Base-by-base conservation (phyloP, 805 yeast genomes). In the Kuraishia capsulata region DNA sequence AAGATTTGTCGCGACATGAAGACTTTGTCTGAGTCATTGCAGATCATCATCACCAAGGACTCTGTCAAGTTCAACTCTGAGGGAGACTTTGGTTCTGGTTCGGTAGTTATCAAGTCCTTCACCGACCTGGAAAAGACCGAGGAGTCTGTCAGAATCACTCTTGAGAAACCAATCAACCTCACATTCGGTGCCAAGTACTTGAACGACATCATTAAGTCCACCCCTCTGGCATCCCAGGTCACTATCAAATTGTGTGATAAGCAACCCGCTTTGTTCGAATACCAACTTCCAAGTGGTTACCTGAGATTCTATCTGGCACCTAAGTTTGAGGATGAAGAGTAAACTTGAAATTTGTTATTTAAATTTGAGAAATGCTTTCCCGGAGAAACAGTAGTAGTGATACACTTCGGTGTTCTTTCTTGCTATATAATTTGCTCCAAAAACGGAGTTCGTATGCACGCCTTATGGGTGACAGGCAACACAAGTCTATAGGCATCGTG, bases 271-370 rank as follows among this genome's bases (percentile, higher is more conserved):
- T 67, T 88, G 59, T 87, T 92, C 56, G 97, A 90, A 66, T 92
- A 81, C 67, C 82, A 81, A 62, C 70, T 92, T 56, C 80, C 87
- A 45, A 83, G 90, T 61, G 98, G 98, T 39, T 85, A 86, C 64
- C 70, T 92, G 60, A 81, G 96, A 60, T 92, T 84, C 76, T 92
- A 85, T 75, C 74, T 92, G 61, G 98, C 98, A 51, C 98, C 98
- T 43, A 90, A 92, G 73, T 87, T 92, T 59, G 96, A 84, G 48
- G 97, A 89, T 46, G 95, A 85, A 46, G 92, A 84, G 47, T 76
- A n/a, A 65, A 55, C 23, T 37, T n/a, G n/a, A 36, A 39, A 32
- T 31, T 16, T 34, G 25, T 20, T 13, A 19, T 34, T 28, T 18
- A 20, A 14, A n/a, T 14, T 10, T 29, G 20, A 20, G 32, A 20